A percentile compares a stretch with the other conserved stretches of the same genome.
phyloP scores from a whole-genome alignment of 1,284 basidiomycete species.

The Ustilago curta region DNA sequence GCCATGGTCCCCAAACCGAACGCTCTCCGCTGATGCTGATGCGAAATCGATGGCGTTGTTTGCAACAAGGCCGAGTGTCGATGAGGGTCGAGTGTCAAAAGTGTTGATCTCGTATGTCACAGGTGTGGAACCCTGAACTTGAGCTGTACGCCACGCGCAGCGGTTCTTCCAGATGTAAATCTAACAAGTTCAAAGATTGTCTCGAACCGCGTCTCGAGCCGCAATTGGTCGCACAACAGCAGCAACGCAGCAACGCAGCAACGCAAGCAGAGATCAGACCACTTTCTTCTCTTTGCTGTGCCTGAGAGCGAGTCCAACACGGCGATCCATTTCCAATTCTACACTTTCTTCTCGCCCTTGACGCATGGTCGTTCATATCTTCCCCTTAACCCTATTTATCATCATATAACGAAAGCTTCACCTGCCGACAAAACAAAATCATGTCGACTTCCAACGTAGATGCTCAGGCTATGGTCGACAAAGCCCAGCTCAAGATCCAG shows the following conservation, averaged over 20 bases:
- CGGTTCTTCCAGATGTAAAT: neutral
- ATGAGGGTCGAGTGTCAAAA: conserved; percentile 8
- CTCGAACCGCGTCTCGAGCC: neutral
- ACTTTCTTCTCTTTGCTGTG: conserved; percentile 18
- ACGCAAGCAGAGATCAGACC: conserved; percentile 36
- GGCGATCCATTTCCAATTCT: neutral
- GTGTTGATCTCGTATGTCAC: conserved; percentile 28
- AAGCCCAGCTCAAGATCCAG: conserved; percentile 64
- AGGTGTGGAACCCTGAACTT: neutral
- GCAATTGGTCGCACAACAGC: neutral
- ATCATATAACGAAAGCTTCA: no score
- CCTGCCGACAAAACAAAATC: neutral
- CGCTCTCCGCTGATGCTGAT: no score
- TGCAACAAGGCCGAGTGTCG: neutral
- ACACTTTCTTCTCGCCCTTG: conserved; percentile 10
- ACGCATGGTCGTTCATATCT: neutral
- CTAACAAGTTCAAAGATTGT: neutral
- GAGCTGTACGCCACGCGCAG: no score
- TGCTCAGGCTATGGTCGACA: conserved; percentile 38
- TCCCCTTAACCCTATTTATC: conserved; percentile 3
- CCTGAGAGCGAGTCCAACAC: conserved; percentile 22
- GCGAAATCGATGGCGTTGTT: neutral
- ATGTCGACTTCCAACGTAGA: conserved; percentile 41
- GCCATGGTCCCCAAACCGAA: conserved; percentile 8
- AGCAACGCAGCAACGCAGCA: neutral